Evolutionary conservation across 2,329 filamentous ascomycete genomes (phyloP).

Genomic region (Aurifilum marmelostoma): DNA sequence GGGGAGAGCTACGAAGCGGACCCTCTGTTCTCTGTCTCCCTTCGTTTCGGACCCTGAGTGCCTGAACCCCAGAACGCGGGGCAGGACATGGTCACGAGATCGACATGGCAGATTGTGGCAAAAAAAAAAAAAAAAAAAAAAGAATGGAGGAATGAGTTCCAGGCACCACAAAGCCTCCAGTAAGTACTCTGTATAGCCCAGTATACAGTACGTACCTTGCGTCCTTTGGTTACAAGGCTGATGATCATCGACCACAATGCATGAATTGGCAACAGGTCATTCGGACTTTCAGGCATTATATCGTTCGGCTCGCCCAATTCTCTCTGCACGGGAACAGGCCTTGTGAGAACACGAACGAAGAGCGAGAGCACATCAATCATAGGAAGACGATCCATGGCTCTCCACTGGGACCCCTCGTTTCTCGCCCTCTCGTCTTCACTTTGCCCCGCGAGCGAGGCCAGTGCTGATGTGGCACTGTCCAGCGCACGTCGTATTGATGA

Average conservation of each 20-base stretch:
- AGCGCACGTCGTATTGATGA: background rate
- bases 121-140: background rate
- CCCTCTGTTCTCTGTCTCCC: too few species aligned
- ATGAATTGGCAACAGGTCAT: background rate
- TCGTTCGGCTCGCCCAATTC: background rate
- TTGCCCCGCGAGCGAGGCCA: background rate
- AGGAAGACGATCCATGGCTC: background rate
- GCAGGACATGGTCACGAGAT: background rate
- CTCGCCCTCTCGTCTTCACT: background rate
- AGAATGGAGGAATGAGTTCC: too few species aligned
- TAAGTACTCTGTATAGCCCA: background rate
- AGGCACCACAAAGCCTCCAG: background rate
- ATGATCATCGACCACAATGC: background rate
- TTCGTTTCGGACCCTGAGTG: slow-evolving; percentile 1
- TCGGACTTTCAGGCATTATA: background rate
- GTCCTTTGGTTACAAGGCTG: background rate
- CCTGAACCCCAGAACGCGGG: background rate
- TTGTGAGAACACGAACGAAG: background rate
- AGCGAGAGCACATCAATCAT: background rate
- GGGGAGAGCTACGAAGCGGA: background rate
- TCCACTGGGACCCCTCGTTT: background rate
- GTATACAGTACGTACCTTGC: background rate
- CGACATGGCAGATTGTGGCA: background rate
- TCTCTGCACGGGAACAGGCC: background rate
- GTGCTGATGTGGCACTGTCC: slow-evolving; percentile 6